Evolutionary conservation across 2,329 filamentous ascomycete genomes (phyloP).

Genomic region (Huntiella omanensis): DNA sequence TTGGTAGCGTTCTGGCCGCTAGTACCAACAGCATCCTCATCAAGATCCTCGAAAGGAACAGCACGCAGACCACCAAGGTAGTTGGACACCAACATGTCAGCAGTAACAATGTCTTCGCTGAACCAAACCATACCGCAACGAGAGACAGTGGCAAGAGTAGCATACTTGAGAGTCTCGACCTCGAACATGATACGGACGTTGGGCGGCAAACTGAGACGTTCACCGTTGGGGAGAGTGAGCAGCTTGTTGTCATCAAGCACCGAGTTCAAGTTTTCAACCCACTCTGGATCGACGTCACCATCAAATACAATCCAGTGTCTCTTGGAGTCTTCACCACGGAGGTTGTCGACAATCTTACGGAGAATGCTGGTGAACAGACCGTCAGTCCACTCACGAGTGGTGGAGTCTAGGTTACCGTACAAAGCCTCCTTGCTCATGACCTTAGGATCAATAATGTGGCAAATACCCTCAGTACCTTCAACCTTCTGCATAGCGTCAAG

Average conservation of each 20-base stretch:
- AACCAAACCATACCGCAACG: conserved; percentile 99
- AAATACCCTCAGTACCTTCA: conserved; percentile 83
- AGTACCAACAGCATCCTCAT: conserved; percentile 69
- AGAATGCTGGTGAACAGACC: conserved; percentile 95
- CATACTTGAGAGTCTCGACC: conserved; percentile 93
- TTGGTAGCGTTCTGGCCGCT: conserved; percentile 54
- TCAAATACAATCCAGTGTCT: conserved; percentile 99
- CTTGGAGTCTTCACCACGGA: conserved; percentile 91
- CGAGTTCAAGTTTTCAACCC: conserved; percentile 99
- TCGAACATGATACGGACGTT: conserved; percentile 99
- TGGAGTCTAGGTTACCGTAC: conserved; percentile 89
- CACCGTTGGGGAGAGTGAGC: conserved; percentile 88
- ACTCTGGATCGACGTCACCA: conserved; percentile 95
- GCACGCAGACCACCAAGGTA: conserved; percentile 72
- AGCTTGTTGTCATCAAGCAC: conserved; percentile 98
- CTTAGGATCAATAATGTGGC: conserved; percentile 95
- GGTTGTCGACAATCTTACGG: conserved; percentile 94
- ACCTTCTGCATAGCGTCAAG: conserved; percentile 80
- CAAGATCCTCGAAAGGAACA: conserved; percentile 80
- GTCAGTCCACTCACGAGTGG: conserved; percentile 96
- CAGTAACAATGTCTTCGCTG: conserved; percentile 89
- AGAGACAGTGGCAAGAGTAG: conserved; percentile 94
- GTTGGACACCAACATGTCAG: conserved; percentile 80
- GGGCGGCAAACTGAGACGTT: conserved; percentile 79
- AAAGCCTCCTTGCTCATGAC: conserved; percentile 99